Evolutionary conservation across 805 yeast genomes (phyloP).

Genomic region (Candida dendrica): DNA sequence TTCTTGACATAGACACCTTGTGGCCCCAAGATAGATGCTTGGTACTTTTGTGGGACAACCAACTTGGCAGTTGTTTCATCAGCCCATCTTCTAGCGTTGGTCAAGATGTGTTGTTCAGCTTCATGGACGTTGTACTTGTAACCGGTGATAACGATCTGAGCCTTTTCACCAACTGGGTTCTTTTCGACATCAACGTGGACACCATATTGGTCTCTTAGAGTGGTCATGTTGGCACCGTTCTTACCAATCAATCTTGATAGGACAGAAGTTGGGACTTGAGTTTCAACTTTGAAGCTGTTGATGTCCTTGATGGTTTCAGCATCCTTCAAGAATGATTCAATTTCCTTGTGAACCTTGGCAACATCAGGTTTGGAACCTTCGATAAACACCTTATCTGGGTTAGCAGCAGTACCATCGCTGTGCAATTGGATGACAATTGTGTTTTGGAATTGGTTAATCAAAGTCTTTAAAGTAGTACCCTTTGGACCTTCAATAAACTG

Average conservation of each 20-base stretch:
- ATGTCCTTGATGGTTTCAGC: slow-evolving; percentile 42
- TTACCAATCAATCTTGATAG: slow-evolving; percentile 85
- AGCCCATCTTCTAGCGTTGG: slow-evolving; percentile 66
- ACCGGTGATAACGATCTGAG: slow-evolving; percentile 63
- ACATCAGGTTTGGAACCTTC: slow-evolving; percentile 70
- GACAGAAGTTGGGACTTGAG: slow-evolving; percentile 58
- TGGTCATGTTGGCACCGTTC: slow-evolving; percentile 68
- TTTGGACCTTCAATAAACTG: slow-evolving; percentile 53
- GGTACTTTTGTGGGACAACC: slow-evolving; percentile 69
- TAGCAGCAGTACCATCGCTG: slow-evolving; percentile 26
- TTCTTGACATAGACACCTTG: slow-evolving; percentile 76
- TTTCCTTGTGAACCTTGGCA: slow-evolving; percentile 40
- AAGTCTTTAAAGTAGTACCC: slow-evolving; percentile 45
- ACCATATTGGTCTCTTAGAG: slow-evolving; percentile 64
- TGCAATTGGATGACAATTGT: slow-evolving; percentile 42
- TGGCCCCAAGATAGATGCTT: slow-evolving; percentile 77
- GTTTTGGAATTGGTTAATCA: slow-evolving; percentile 24
- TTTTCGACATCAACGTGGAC: slow-evolving; percentile 71
- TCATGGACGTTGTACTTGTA: slow-evolving; percentile 70
- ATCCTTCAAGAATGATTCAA: slow-evolving; percentile 48
- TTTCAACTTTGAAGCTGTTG: slow-evolving; percentile 32
- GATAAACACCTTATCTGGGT: slow-evolving; percentile 49
- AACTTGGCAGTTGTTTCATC: slow-evolving; percentile 69
- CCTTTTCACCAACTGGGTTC: slow-evolving; percentile 34
- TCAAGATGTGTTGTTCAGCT: slow-evolving; percentile 51